Conservation (phyloP, 208 protist species). For the Acanthamoeba lenticulata region DNA sequence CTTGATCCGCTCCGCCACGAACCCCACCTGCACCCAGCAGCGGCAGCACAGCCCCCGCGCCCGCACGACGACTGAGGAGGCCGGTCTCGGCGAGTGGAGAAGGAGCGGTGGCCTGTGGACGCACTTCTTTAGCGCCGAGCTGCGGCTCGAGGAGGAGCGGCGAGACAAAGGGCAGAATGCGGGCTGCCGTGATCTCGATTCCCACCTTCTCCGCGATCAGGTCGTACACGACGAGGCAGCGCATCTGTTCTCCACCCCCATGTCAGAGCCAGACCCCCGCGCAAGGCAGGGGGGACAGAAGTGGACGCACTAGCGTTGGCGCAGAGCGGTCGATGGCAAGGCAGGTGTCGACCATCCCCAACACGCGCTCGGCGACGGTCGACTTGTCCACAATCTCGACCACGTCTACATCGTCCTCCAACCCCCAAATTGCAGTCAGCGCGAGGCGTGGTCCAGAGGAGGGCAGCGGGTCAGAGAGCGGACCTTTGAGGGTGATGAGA, state of each 20-base stretch:
- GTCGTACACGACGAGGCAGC: slow-evolving; percentile 10
- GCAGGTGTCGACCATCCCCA: neutral
- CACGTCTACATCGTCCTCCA: too few relatives aligned
- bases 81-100: neutral
- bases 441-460: too few relatives aligned
- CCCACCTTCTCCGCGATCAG: neutral
- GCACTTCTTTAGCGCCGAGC: neutral
- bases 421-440: too few relatives aligned
- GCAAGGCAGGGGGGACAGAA: neutral
- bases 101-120: neutral
- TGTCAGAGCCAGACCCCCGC: too few relatives aligned
- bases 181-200: neutral
- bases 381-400: neutral
- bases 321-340: neutral
- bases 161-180: slow-evolving; percentile 3
- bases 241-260: too few relatives aligned
- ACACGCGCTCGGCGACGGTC: neutral
- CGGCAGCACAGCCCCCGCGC: neutral
- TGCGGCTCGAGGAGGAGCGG: neutral
- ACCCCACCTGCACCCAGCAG: neutral
- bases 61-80: neutral
- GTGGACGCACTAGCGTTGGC: neutral
- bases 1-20: slow-evolving; percentile 17
- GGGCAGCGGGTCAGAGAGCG: neutral
- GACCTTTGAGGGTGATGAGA: slow-evolving; percentile 23